These are phyloP conservation scores for Phlebiopsis gigantea DNA, from an alignment of 768 basidiomycete genomes.

Conservation along the genomic window DNA sequence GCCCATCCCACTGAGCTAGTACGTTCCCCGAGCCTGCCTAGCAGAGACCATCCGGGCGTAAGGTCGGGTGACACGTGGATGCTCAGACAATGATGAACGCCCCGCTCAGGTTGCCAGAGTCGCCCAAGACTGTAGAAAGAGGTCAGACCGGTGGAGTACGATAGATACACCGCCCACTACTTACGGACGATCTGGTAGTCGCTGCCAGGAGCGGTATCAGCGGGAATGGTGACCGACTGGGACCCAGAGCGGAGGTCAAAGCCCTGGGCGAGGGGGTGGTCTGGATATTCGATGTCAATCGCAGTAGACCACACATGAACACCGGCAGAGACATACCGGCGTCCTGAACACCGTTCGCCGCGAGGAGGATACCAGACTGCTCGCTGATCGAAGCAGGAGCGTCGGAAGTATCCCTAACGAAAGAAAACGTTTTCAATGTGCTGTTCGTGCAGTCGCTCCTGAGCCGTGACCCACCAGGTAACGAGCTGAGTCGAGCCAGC, in stretches of 20 bases:
- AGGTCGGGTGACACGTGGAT: too few relatives aligned
- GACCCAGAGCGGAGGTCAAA: conserved; percentile 38
- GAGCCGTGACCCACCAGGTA: conserved; percentile 34
- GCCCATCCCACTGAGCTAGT: too few relatives aligned
- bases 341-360: conserved; percentile 35
- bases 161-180: conserved; percentile 17
- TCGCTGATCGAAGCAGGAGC: conserved; percentile 33
- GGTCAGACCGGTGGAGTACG: not conserved
- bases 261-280: conserved; percentile 36
- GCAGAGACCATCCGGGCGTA: too few relatives aligned
- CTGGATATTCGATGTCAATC: conserved; percentile 23
- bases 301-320: not conserved
- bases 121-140: conserved; percentile 35
- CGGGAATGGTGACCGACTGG: conserved; percentile 34
- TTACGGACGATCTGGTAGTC: conserved; percentile 50
- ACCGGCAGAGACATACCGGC: conserved; percentile 30
- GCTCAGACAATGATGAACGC: conserved; percentile 21
- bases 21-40: too few relatives aligned
- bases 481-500: conserved; percentile 33
- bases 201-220: conserved; percentile 25
- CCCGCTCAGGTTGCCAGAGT: conserved; percentile 36
- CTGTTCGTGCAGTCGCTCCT: not conserved
- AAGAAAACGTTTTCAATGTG: conserved; percentile 15
- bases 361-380: conserved; percentile 40
- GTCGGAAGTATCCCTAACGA: conserved; percentile 37